phyloP scores from a whole-genome alignment of 768 basidiomycete species.

The Clitopilus passeckerianus region DNA sequence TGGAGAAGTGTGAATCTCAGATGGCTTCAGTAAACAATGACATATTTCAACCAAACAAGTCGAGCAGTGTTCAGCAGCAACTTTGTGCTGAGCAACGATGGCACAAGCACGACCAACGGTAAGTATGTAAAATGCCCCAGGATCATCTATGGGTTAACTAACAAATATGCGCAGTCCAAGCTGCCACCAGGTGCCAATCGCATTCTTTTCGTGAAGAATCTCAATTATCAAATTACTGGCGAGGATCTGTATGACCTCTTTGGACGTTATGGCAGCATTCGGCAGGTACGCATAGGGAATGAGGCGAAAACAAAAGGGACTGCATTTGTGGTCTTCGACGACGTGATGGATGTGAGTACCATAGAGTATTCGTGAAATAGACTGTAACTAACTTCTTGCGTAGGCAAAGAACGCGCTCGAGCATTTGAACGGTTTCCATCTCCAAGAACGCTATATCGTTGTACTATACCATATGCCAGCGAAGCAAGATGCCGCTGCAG shows the following conservation, averaged over 20 bases:
- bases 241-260: conserved; percentile 97
- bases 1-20: neutral
- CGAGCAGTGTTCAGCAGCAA: neutral
- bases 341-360: conserved; percentile 85
- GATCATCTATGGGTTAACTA: neutral
- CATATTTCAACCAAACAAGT: neutral
- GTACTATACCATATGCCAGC: conserved; percentile 97
- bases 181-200: conserved; percentile 91
- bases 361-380: neutral
- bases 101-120: conserved; percentile 69
- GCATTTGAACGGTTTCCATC: conserved; percentile 95
- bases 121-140: conserved; percentile 15
- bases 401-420: conserved; percentile 97
- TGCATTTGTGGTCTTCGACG: conserved; percentile 94
- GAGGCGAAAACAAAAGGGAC: conserved; percentile 92
- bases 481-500: conserved; percentile 91
- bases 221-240: conserved; percentile 89
- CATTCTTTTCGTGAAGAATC: conserved; percentile 89
- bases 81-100: conserved; percentile 30
- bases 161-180: conserved; percentile 49
- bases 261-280: conserved; percentile 93
- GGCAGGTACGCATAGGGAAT: conserved; percentile 92
- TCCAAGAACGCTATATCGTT: conserved; percentile 97
- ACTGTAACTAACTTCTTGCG: conserved; percentile 8
- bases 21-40: neutral